phyloP scores from a whole-genome alignment of 306 rosid species.

The Trifolium repens region DNA sequence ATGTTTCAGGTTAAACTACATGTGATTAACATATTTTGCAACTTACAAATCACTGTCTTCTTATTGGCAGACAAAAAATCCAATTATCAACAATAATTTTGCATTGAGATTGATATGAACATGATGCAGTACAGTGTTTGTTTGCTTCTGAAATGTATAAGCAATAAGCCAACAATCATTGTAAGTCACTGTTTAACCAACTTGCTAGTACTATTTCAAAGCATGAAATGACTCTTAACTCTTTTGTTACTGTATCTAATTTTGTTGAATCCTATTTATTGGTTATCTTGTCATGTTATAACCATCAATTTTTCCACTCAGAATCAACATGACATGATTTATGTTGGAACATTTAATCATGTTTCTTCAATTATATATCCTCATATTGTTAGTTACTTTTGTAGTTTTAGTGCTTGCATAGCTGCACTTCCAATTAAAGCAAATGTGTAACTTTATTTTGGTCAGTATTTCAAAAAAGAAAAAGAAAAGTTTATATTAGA shows the following conservation, averaged over 20 bases:
- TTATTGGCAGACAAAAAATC: slow-evolving; percentile 37
- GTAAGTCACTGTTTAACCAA: slow-evolving; percentile 11
- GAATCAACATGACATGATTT: slow-evolving; percentile 22
- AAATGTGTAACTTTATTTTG: no score
- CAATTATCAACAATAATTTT: slow-evolving; percentile 34
- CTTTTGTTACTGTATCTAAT: neutral
- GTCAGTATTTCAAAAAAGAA: no score
- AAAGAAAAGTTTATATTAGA: no score
- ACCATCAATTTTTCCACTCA: slow-evolving; percentile 29
- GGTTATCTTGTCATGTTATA: slow-evolving; percentile 14
- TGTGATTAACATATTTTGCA: slow-evolving; percentile 1
- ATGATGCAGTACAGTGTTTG: slow-evolving; percentile 12
- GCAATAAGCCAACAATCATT: slow-evolving; percentile 25
- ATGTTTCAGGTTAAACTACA: neutral
- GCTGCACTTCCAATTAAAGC: neutral
- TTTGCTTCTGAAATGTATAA: neutral
- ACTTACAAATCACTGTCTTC: slow-evolving; percentile 25
- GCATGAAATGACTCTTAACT: slow-evolving; percentile 1
- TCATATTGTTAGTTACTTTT: neutral
- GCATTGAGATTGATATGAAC: slow-evolving; percentile 33
- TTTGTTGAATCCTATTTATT: slow-evolving; percentile 16
- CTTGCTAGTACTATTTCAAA: neutral
- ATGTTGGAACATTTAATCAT: slow-evolving; percentile 35
- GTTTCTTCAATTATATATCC: slow-evolving; percentile 35
- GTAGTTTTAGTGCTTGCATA: neutral